Base-by-base conservation (phyloP, 495 filamentous ascomycete species). In the Xylaria curta region DNA sequence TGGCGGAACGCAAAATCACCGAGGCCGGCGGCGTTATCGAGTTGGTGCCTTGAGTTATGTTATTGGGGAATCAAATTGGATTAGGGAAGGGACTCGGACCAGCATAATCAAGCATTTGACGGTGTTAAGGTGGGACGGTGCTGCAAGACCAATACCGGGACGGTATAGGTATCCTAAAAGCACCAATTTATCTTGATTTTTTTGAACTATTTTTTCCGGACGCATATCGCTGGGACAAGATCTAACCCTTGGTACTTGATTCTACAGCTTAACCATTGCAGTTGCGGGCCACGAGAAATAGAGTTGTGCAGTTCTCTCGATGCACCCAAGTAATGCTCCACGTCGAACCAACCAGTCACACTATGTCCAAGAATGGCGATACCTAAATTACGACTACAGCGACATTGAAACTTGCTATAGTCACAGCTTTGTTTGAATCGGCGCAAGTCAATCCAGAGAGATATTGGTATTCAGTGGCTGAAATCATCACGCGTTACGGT, bases 1-100 rank as follows among this genome's bases (percentile, higher is more conserved):
- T 94, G 80, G 94, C 94, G 72, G 94, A 97, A 90, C 85, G 89
- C 85, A 97, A 97, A 90, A 97, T 97, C 86, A 95, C 92, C 82
- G 94, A 92, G 80, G 93, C 93, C 81, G 94, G 94, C 82, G 94
- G 94, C 81, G 89, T 97, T 78, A 88, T 96, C 74, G 93, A 97
- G 86, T 85, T 97, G 80, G 94, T 97, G 76, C 93, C 93, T 84
- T 97, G 92, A 89, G 83, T 33, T 44, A 31, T 38, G 83, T 33
- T 44, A 31, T 38, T 21, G 36, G 33, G n/a, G 4, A 71, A 66
- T 42, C 24, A 70, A 36, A 56, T 24, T 8, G 28, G 51, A 56
- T 47, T 36, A 58, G 28, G 42, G 31, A 67, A 67, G n/a, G n/a
- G 28, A 31, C 21, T 62, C 31, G 56, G 66, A 51, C n/a, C 51